Base-by-base conservation (phyloP, 2,329 filamentous ascomycete species). In the Microdochium paspali region DNA sequence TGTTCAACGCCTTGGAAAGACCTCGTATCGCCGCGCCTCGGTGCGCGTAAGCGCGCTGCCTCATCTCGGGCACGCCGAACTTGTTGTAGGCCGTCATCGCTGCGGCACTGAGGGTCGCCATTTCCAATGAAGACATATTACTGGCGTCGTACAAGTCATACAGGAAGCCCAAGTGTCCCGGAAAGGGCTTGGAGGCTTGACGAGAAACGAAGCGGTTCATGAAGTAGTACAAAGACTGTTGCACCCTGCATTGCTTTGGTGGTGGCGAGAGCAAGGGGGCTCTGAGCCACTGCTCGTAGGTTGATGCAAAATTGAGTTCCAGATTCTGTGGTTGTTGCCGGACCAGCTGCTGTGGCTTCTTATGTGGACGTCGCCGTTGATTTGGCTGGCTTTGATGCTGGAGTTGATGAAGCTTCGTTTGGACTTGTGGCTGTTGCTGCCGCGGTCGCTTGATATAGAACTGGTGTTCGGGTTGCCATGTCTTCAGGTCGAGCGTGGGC, bases 81-180 rank as follows among this genome's bases (percentile, higher is more conserved):
- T 60, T 56, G 47, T 65, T 65, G 40, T 62, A 65, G 0, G 61
- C 59, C 4, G 62, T 61, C 51, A 64, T 56, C 39, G 64, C 58
- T 4, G 62, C 60, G 3, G 65, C 62, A n/a, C 58, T 62, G 44
- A 61, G 46, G 0, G 61, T 64, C 9, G 62, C 61, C 2, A 52
- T 53, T 26, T 63, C 61, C 12, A 65, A 53, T 20, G 2, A 65
- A 32, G 0, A 62, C 60, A 44, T 51, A 43, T 56, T 51, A 47
- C 56, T 24, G 3, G 56, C 48, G 35, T 64, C 49, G 40, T 58
- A 63, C 4, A 65, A 49, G 20, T 47, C 45, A 1, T 61, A 61
- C 3, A 65, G 56, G 44, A 63, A 64, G 47, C 51, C 63, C 21
- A 65, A 51, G 24, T 65, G 62, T 0, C 62, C 62, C 0, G 62